Base-by-base conservation (phyloP, 176 grass and related monocot species). In the Cenchrus americanus region DNA sequence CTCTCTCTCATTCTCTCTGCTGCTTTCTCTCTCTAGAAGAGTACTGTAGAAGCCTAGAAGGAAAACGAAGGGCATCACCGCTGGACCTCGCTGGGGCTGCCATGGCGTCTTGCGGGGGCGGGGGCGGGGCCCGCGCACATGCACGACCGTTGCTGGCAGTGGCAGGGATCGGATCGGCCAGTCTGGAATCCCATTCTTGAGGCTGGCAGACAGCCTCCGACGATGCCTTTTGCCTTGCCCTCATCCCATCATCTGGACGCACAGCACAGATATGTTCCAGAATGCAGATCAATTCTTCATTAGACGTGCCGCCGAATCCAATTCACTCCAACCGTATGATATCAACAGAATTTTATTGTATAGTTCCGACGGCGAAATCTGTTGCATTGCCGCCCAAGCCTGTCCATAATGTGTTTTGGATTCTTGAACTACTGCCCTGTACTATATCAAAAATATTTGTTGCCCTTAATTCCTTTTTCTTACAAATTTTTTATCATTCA, bases 61-160 rank as follows among this genome's bases (percentile, higher is more conserved):
- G 34, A 37, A 37, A 55, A 37, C 34, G 34, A 37, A 37, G 3
- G 34, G 34, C 34, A n/a, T n/a, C n/a, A 61, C 34, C 22, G 88
- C 88, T 90, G 83, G 83, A 86, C 83, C 88, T 86, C 88, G 88
- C 83, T 90, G 88, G 83, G 78, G 71, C 75, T 50, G 72, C 66
- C 67, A 82, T 90, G 88, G 88, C 88, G 73, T 69, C 58, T 66
- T 50, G 58, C 49, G 83, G 27, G 34, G 27, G 34, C 65, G 72
- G 78, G 14, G 65, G 26, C 53, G 71, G 88, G 64, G 1, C 64
- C 63, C 88, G 3, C 78, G 69, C 88, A 90, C 88, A 86, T 90
- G 83, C 83, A 72, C 46, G 79, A 78, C 83, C 73, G 88, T 78
- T 78, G 83, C 72, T 1, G 26, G 40, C 7, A 51, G 22, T 69